Evolutionary conservation across 306 rosid species (phyloP), one percentile per base, ranked within the genome.

Genomic region (Glycine soja): DNA sequence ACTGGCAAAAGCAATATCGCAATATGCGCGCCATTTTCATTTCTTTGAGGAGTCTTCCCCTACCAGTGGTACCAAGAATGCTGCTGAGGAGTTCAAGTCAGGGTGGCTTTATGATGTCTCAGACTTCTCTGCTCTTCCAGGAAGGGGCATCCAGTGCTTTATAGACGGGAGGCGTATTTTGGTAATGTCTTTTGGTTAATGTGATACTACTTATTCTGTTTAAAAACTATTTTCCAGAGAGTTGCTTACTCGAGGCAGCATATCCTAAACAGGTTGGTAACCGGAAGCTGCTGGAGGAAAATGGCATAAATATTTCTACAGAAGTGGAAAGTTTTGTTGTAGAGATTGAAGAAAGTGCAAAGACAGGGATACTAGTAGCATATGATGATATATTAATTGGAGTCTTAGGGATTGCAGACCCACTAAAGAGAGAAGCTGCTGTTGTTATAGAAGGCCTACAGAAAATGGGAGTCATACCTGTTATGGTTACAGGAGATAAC

Each of bases 401-500:
- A 56, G 90, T 83, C 63, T 79, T 93, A 78, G 98, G 98, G 84
- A 90, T 93, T 78, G 97, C 98, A n/a, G 98, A 93, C 84, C 97
- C 98, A n/a, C 87, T 91, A 50, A 93, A 93, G 86, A 87, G 98
- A 86, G 98, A 93, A 87, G 95, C 98, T 73, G 84, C 95, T 48
- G 88, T 91, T 18, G 98, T 93, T 67, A 80, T 91, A 30, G 95
- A 91, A 85, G 97, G 98, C 73, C 97, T 93, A 69, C 63, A 58
- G 70, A 93, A 91, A 88, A 91, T 93, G 97, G 97, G 97, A 34
- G 85, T 93, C 67, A 66, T 38, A 24, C 91, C 98, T 10, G 85
- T 91, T 79, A 91, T 93, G 97, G 98, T 93, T 76, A 93, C 98
- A 0, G 98, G 98, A 51, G 98, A 93, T 86, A 93, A 93, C 76